Evolutionary conservation across 1,139 yeast genomes (phyloP).

Genomic region (Meyerozyma sp.): DNA sequence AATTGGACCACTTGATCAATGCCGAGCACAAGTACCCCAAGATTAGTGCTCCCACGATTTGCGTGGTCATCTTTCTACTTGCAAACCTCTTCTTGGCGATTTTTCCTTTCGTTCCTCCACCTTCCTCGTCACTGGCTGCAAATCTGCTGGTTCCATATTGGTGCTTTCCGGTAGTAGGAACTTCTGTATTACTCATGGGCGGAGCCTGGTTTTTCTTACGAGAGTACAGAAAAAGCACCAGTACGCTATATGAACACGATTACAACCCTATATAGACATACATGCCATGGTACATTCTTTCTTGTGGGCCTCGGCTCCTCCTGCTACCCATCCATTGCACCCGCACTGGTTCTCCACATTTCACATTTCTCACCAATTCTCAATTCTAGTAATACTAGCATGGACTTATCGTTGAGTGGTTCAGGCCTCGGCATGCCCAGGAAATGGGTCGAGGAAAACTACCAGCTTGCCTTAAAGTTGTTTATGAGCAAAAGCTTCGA

Average conservation of each 20-base stretch:
- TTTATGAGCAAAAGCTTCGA: conserved; percentile 36
- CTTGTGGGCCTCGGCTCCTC: neutral
- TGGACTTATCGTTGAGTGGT: conserved; percentile 1
- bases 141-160: conserved; percentile 42
- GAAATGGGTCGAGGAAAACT: conserved; percentile 21
- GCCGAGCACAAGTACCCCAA: conserved; percentile 9
- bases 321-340: neutral
- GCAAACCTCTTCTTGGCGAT: conserved; percentile 50
- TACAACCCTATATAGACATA: neutral
- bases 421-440: neutral
- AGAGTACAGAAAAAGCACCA: neutral
- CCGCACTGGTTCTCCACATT: neutral
- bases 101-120: conserved; percentile 56
- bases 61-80: conserved; percentile 34
- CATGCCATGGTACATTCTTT: neutral
- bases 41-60: conserved; percentile 24
- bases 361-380: neutral
- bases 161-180: conserved; percentile 53
- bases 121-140: conserved; percentile 16
- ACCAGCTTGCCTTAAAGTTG: conserved; percentile 33
- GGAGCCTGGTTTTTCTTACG: conserved; percentile 19
- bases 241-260: neutral
- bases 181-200: conserved; percentile 43
- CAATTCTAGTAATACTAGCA: neutral
- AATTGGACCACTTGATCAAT: conserved; percentile 9